Evolutionary conservation across 257 asterid genomes (phyloP).

Genomic region (Penstemon newberryi): DNA sequence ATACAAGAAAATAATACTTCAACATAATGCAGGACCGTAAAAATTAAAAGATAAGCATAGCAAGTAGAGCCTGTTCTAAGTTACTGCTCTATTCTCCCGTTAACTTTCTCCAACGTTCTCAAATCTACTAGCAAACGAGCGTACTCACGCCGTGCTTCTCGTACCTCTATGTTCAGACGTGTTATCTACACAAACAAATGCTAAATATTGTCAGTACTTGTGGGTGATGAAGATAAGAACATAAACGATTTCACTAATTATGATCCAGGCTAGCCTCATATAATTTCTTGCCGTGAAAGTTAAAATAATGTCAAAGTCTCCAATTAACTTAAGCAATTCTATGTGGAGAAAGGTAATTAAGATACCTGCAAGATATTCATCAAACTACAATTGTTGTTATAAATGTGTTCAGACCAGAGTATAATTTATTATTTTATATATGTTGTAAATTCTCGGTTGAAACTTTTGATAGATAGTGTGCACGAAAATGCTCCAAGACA

Average conservation of each 20-base stretch:
- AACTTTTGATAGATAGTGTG: neutral
- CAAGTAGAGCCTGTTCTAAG: slow-evolving; percentile 8
- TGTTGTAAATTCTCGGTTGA: neutral
- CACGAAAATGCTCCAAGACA: neutral
- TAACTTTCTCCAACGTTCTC: slow-evolving; percentile 41
- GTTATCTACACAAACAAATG: slow-evolving; percentile 38
- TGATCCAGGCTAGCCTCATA: neutral
- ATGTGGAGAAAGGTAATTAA: neutral
- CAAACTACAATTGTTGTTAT: too few species aligned
- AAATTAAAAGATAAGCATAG: neutral
- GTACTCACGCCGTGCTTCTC: slow-evolving; percentile 36
- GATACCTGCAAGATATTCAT: too few species aligned
- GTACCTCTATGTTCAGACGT: slow-evolving; percentile 39
- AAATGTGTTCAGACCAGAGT: too few species aligned
- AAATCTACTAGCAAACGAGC: slow-evolving; percentile 45
- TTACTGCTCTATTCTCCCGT: slow-evolving; percentile 25
- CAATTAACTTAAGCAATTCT: neutral
- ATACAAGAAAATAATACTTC: neutral
- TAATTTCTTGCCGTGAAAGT: neutral
- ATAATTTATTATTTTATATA: too few species aligned
- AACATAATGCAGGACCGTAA: neutral
- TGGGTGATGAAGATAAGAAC: neutral
- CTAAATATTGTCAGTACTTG: neutral
- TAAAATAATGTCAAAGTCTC: neutral
- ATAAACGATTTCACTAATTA: neutral